Conservation (phyloP, 106 monocot genomes). For the Allium sativum region DNA sequence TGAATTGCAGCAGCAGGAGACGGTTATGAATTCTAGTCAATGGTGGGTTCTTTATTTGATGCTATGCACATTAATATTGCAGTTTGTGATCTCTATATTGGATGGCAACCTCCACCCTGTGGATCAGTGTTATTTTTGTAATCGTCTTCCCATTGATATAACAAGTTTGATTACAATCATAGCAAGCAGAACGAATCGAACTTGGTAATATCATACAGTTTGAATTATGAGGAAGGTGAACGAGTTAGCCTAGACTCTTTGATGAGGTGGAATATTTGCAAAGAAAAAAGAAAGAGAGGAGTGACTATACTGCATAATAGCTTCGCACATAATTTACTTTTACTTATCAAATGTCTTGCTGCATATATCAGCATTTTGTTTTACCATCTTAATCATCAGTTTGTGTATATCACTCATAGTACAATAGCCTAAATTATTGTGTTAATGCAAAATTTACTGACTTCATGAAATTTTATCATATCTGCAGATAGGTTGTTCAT, state of each 20-base stretch:
- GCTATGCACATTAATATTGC: background rate
- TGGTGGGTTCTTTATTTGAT: conserved; percentile 25
- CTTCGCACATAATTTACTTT: no score
- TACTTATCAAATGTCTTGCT: no score
- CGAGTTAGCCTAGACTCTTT: no score
- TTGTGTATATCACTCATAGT: background rate
- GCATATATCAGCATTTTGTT: no score
- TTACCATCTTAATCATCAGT: background rate
- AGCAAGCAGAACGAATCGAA: no score
- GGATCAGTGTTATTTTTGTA: background rate
- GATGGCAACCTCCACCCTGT: background rate
- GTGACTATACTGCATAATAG: no score
- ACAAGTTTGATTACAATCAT: no score
- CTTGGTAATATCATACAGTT: no score
- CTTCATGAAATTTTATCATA: conserved; percentile 7
- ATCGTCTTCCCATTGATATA: background rate
- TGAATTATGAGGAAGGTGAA: no score
- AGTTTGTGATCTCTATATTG: background rate
- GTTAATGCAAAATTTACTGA: background rate
- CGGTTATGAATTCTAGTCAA: conserved; percentile 19
- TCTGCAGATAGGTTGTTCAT: conserved; percentile 41
- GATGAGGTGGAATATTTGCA: no score
- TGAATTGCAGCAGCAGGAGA: background rate
- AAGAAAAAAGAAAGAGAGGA: no score
- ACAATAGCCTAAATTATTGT: background rate